Conservation (phyloP, 768 basidiomycete species). For the Collybia sordida region DNA sequence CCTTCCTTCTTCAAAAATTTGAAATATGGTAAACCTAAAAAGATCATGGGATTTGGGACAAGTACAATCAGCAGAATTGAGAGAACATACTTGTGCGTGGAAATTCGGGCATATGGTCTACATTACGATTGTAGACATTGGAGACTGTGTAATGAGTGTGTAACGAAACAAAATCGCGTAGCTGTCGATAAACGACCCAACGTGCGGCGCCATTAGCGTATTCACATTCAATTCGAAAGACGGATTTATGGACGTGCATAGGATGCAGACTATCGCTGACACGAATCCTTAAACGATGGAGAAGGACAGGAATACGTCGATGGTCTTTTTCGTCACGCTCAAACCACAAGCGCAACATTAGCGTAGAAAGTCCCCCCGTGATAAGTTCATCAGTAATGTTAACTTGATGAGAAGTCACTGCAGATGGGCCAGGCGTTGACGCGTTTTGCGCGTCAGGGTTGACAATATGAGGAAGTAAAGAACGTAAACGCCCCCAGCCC, state of each 20-base stretch:
- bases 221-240: constrained; percentile 93
- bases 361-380: constrained; percentile 71
- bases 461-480: constrained; percentile 59
- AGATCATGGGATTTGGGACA: constrained; percentile 4
- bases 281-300: constrained; percentile 81
- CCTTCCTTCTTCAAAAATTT: constrained; percentile 76
- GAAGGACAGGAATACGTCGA: constrained; percentile 73
- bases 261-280: constrained; percentile 87
- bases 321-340: constrained; percentile 85
- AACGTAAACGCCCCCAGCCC: constrained; percentile 66
- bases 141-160: constrained; percentile 89
- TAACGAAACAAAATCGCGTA: constrained; percentile 87
- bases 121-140: constrained; percentile 72
- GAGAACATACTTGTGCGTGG: constrained; percentile 67
- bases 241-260: constrained; percentile 69
- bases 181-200: constrained; percentile 95
- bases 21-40: constrained; percentile 81
- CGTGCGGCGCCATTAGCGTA: constrained; percentile 90
- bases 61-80: neutral
- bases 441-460: constrained; percentile 26
- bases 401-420: constrained; percentile 52
- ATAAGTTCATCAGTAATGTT: constrained; percentile 85
- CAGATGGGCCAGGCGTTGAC: constrained; percentile 41
- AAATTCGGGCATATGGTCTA: constrained; percentile 87
- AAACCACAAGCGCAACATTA: constrained; percentile 82